phyloP scores from a whole-genome alignment of 2,329 filamentous ascomycete species.

The Colletotrichum orbiculare region DNA sequence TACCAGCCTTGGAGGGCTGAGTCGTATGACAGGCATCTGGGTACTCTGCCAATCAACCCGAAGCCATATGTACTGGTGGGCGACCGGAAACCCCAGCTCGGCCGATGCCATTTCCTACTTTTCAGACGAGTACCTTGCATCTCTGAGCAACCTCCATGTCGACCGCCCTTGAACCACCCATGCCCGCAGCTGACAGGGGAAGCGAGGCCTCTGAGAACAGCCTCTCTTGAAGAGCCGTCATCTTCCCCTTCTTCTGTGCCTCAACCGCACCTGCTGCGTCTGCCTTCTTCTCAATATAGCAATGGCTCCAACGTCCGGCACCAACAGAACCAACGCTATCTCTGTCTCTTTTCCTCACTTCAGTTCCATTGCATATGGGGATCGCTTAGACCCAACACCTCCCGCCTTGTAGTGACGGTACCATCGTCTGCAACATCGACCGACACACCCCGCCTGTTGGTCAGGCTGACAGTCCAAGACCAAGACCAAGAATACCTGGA shows the following conservation, averaged over 20 bases:
- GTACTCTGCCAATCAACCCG: slow-evolving; percentile 34
- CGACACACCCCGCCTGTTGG: slow-evolving; percentile 45
- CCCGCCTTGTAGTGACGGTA: slow-evolving; percentile 34
- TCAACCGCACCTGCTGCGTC: slow-evolving; percentile 36
- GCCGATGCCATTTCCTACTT: slow-evolving; percentile 18
- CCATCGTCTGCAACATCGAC: slow-evolving; percentile 35
- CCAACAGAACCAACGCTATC: slow-evolving; percentile 39
- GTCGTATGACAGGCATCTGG: slow-evolving; percentile 36
- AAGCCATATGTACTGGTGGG: slow-evolving; percentile 31
- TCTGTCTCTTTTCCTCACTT: slow-evolving; percentile 47
- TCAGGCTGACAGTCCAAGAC: slow-evolving; percentile 46
- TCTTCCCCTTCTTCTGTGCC: slow-evolving; percentile 42
- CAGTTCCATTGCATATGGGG: slow-evolving; percentile 51
- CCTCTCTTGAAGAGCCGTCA: slow-evolving; percentile 38
- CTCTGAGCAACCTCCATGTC: slow-evolving; percentile 32
- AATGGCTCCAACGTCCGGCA: slow-evolving; percentile 49
- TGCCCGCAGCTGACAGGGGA: slow-evolving; percentile 43
- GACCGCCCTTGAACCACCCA: slow-evolving; percentile 35
- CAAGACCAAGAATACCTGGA: too few species aligned
- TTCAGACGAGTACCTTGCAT: slow-evolving; percentile 41
- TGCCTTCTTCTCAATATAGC: slow-evolving; percentile 51
- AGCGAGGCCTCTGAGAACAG: slow-evolving; percentile 40
- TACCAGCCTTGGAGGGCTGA: slow-evolving; percentile 36
- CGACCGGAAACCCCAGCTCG: slow-evolving; percentile 32
- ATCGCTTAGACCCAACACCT: slow-evolving; percentile 43